Evolutionary conservation across 2,329 filamentous ascomycete genomes (phyloP).

Genomic region (Fusarium scirpi): DNA sequence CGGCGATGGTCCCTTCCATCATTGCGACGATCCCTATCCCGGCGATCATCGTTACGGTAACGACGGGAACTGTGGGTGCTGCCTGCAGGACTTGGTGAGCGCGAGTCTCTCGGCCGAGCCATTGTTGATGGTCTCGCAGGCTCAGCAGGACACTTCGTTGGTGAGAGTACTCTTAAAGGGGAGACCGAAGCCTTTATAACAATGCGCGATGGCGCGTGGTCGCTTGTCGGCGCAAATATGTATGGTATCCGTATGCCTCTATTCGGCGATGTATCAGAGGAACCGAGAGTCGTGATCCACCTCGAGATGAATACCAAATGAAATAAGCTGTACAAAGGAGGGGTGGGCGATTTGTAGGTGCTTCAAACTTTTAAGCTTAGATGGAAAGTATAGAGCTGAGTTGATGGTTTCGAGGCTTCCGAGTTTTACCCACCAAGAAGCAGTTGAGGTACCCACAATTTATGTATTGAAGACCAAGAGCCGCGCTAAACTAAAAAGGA

Average conservation of each 20-base stretch:
- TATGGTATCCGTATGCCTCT: not conserved
- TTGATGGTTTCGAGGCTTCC: constrained; percentile 26
- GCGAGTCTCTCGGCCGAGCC: constrained; percentile 75
- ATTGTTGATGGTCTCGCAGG: constrained; percentile 60
- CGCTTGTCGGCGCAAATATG: constrained; percentile 22
- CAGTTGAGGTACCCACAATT: constrained; percentile 1
- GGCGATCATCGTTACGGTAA: constrained; percentile 71
- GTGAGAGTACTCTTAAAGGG: constrained; percentile 55
- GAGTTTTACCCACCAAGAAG: constrained; percentile 19
- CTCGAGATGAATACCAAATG: constrained; percentile 12
- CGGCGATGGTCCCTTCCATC: constrained; percentile 65
- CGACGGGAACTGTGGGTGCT: constrained; percentile 81
- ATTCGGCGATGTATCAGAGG: not conserved
- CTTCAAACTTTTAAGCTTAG: constrained; percentile 27
- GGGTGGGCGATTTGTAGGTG: constrained; percentile 10
- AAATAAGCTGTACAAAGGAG: constrained; percentile 17
- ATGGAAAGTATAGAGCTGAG: constrained; percentile 19
- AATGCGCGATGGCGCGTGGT: constrained; percentile 38
- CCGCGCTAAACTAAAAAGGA: constrained; percentile 39
- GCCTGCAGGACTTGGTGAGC: constrained; percentile 96
- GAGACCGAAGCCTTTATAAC: constrained; percentile 34
- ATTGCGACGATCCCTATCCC: constrained; percentile 64
- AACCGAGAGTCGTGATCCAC: not conserved
- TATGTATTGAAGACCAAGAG: not conserved
- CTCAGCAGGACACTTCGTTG: constrained; percentile 57